Conservation (phyloP, 345 rosid species). For the Hibiscus syriacus region DNA sequence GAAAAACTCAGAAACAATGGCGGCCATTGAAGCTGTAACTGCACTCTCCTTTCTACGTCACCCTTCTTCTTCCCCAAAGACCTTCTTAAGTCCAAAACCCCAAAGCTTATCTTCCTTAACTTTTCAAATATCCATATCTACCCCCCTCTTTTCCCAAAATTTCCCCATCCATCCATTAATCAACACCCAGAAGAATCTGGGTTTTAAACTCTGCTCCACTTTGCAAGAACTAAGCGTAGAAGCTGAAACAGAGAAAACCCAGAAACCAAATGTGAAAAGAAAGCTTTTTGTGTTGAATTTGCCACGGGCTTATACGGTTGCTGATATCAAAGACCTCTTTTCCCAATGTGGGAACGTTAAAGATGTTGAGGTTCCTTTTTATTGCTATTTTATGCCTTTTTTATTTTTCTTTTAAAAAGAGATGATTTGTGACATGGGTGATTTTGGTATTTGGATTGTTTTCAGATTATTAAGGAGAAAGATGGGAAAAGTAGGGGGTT, state of each 20-base stretch:
- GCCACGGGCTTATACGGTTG: constrained; percentile 63
- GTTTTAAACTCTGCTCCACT: constrained; percentile 31
- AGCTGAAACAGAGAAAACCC: constrained; percentile 32
- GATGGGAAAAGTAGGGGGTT: constrained; percentile 63
- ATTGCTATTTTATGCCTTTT: constrained; percentile 10
- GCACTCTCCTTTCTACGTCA: constrained; percentile 28
- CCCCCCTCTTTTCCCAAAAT: constrained; percentile 16
- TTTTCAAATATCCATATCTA: constrained; percentile 13
- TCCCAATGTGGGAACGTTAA: constrained; percentile 63
- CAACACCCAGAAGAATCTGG: constrained; percentile 6
- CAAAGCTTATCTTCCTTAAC: constrained; percentile 10
- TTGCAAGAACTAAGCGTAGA: constrained; percentile 39
- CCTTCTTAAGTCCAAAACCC: no score
- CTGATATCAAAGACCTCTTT: constrained; percentile 57
- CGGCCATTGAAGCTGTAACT: constrained; percentile 43
- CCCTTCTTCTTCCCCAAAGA: constrained; percentile 17
- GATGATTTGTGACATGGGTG: not conserved
- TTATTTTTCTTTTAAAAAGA: not conserved
- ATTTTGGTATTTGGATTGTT: not conserved
- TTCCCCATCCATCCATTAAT: constrained; percentile 10
- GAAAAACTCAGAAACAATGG: no score
- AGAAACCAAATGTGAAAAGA: constrained; percentile 39
- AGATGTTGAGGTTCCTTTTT: constrained; percentile 72
- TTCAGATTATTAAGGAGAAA: constrained; percentile 60
- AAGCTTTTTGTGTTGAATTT: constrained; percentile 74